These are phyloP conservation scores for Jaenimonas drosophilae DNA, from an alignment of 208 protist species.

Conservation along the genomic window DNA sequence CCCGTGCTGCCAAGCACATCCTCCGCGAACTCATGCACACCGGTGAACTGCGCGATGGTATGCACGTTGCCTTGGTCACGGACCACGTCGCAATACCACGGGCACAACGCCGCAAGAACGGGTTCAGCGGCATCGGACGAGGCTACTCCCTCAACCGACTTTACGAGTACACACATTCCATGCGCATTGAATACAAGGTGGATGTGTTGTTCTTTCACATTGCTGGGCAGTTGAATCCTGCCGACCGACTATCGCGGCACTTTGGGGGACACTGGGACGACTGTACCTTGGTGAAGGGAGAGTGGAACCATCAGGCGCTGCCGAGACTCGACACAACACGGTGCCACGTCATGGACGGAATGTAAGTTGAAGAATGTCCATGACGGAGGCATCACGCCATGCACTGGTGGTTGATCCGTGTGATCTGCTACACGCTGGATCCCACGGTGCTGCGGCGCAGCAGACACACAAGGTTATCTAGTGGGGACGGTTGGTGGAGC, in stretches of 20 bases:
- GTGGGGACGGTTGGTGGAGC: no score
- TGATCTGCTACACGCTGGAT: no score
- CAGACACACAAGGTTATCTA: no score
- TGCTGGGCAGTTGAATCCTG: background rate
- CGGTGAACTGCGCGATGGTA: background rate
- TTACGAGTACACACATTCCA: background rate
- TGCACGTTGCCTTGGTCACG: background rate
- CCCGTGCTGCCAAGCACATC: background rate
- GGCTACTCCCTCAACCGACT: conserved; percentile 1
- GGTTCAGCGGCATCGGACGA: background rate
- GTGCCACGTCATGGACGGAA: no score
- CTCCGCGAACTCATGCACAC: background rate
- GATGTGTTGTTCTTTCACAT: conserved; percentile 1
- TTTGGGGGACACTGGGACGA: conserved; percentile 1
- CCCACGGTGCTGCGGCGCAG: no score
- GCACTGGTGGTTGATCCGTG: no score
- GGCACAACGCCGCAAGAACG: background rate
- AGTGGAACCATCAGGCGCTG: no score
- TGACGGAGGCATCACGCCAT: no score
- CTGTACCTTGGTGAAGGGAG: no score
- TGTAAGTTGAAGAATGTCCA: no score
- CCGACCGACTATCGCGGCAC: conserved; percentile 1
- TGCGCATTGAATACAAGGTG: background rate
- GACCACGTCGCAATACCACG: background rate
- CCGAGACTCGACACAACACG: no score